A percentile compares a stretch with the other conserved stretches of the same genome.
Evolutionary conservation across 2,329 filamentous ascomycete species (phyloP).

Genomic region (Aspergillus felis): DNA sequence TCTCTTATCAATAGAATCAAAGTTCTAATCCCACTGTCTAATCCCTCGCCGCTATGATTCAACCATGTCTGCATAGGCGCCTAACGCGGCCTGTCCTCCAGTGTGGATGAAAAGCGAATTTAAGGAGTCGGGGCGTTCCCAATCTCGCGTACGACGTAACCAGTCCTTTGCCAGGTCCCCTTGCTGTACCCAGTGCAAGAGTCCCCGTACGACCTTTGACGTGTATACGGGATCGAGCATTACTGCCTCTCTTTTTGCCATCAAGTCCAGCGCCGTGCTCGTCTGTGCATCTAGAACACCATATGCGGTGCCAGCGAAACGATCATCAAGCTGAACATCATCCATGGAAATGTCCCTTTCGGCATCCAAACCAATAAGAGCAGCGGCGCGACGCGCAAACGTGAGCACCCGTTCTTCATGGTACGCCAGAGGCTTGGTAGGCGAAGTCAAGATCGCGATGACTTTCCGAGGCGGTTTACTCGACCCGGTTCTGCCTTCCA

Average conservation of each 20-base stretch:
- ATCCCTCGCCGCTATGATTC: background rate
- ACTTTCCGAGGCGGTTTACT: conserved; percentile 16
- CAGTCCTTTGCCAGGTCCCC: conserved; percentile 17
- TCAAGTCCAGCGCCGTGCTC: conserved; percentile 16
- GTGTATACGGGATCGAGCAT: conserved; percentile 36
- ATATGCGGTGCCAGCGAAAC: conserved; percentile 30
- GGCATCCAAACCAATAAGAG: conserved; percentile 26
- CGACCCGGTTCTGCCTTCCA: background rate
- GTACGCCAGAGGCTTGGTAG: conserved; percentile 24
- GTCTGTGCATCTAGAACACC: conserved; percentile 27
- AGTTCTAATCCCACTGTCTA: background rate
- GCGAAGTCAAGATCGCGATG: conserved; percentile 32
- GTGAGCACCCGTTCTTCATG: conserved; percentile 28
- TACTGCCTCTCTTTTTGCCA: conserved; percentile 27
- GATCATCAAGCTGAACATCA: conserved; percentile 30
- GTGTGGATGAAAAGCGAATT: conserved; percentile 38
- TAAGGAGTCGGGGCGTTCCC: conserved; percentile 8
- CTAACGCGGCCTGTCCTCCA: conserved; percentile 32
- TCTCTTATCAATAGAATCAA: conserved; percentile 16
- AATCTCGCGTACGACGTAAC: background rate
- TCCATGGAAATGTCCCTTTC: conserved; percentile 22
- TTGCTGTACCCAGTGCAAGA: conserved; percentile 22
- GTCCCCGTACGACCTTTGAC: conserved; percentile 28
- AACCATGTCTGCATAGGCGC: conserved; percentile 26
- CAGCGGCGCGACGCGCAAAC: conserved; percentile 25